These are phyloP conservation scores for Penicillium argentinense DNA, from an alignment of 495 filamentous ascomycete species.

Conservation along the genomic window DNA sequence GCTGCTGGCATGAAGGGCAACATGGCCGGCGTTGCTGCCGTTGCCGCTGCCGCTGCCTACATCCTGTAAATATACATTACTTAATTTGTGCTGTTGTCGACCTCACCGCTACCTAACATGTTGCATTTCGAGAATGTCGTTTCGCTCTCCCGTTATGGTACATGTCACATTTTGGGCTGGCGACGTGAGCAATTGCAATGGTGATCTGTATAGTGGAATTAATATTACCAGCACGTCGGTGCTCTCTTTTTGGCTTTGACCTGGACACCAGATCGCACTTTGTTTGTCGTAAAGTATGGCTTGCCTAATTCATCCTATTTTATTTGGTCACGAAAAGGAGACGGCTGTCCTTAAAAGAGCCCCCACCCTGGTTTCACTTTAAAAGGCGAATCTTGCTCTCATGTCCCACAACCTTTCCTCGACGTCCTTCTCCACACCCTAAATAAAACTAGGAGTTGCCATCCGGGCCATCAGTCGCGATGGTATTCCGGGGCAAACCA, in stretches of 20 bases:
- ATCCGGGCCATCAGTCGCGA: too few species aligned
- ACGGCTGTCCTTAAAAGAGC: too few species aligned
- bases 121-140: too few species aligned
- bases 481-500: background rate
- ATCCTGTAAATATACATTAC: slow-evolving; percentile 31
- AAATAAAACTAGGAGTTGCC: background rate
- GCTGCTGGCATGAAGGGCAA: slow-evolving; percentile 28
- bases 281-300: background rate
- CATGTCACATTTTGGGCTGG: background rate
- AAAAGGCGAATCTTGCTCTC: too few species aligned
- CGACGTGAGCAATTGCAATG: background rate
- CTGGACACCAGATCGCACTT: background rate
- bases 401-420: too few species aligned
- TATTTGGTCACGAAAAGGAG: too few species aligned
- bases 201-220: slow-evolving; percentile 3
- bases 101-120: background rate
- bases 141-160: too few species aligned
- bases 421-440: too few species aligned
- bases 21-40: slow-evolving; percentile 29
- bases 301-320: background rate
- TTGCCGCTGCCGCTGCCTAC: slow-evolving; percentile 31
- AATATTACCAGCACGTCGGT: background rate
- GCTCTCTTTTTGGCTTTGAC: background rate
- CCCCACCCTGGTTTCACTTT: too few species aligned
- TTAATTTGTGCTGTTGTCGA: background rate